Base-by-base conservation (phyloP, 1,284 basidiomycete species). In the Cryptococcus deneoformans region DNA sequence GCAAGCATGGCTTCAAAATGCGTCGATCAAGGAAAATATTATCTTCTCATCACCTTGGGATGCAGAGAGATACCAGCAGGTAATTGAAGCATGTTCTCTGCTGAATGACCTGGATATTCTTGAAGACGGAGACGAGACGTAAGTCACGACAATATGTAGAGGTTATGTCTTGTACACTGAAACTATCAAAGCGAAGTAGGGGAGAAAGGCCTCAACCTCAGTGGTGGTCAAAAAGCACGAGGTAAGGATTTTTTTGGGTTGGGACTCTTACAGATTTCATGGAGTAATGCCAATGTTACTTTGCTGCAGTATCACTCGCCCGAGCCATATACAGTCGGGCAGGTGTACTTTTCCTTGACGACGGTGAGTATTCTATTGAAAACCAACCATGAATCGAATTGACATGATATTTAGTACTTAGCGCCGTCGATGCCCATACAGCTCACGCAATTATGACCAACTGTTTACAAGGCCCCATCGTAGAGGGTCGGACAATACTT, bases 201-300 rank as follows among this genome's bases (percentile, higher is more conserved):
- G 34, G 80, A 81, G 59, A 75, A 79, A 49, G 81, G 81, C 7
- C 84, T 92, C 20, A 93, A 92, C 74, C 78, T 95, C 37, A 92
- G 89, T 24, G 95, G 95, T 56, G 95, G 95, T 35, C 95, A 99
- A 74, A 97, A 98, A 69, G 92, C 92, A 38, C 82, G 95, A 80
- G 87, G 87, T 87, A 65, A 46, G 79, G 54, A 11, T 14, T 7
- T 29, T 29, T 29, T 29, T 29, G 29, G 29, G 29, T 29, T 29
- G 29, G 29, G 29, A 4, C 29, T 4, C 29, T 29, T 8, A 12
- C 20, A 34, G 5, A 24, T 10, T 54, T 53, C 24, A 38, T 8
- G 3, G 46, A 20, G 6, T 14, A 0, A 5, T 34, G 11, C 49
- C 37, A 46, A 52, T n/a, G 52, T 14, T 24, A 36, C 35, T 40